phyloP scores from a whole-genome alignment of 805 yeast genomes.

The Candida michaelii region DNA sequence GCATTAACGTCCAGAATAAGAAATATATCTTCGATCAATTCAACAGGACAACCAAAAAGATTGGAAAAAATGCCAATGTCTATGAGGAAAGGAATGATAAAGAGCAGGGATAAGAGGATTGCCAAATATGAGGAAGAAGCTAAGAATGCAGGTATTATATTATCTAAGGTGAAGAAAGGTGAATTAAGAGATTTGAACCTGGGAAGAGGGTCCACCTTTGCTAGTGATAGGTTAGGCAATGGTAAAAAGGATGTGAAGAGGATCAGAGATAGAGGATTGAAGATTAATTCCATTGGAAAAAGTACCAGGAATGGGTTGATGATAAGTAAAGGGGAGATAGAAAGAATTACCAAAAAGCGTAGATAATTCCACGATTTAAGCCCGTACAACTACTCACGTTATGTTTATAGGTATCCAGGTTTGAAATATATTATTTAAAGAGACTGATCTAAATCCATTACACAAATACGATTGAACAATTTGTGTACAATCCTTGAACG shows the following conservation, averaged over 20 bases:
- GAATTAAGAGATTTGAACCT: slow-evolving; percentile 56
- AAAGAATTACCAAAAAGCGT: slow-evolving; percentile 29
- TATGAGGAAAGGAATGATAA: slow-evolving; percentile 81
- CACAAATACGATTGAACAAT: no score
- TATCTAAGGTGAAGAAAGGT: slow-evolving; percentile 69
- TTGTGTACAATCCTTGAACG: no score
- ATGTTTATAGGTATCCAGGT: no score
- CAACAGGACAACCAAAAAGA: slow-evolving; percentile 45
- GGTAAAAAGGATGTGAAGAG: slow-evolving; percentile 39
- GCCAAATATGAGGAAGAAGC: slow-evolving; percentile 72
- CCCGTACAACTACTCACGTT: no score
- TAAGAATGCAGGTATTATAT: slow-evolving; percentile 83
- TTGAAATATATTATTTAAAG: no score
- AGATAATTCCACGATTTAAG: no score
- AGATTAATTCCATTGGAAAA: slow-evolving; percentile 72
- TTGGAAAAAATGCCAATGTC: slow-evolving; percentile 86
- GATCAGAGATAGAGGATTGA: slow-evolving; percentile 73
- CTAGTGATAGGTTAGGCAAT: slow-evolving; percentile 53
- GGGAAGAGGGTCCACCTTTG: slow-evolving; percentile 53
- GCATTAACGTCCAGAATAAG: slow-evolving; percentile 61
- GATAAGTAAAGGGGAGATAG: slow-evolving; percentile 67
- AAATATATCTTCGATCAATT: slow-evolving; percentile 38
- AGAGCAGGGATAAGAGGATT: slow-evolving; percentile 51
- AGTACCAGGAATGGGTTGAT: slow-evolving; percentile 77
- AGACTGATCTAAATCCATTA: no score